Base-by-base conservation (phyloP, 495 filamentous ascomycete genomes). In the Aspergillus wentii region DNA sequence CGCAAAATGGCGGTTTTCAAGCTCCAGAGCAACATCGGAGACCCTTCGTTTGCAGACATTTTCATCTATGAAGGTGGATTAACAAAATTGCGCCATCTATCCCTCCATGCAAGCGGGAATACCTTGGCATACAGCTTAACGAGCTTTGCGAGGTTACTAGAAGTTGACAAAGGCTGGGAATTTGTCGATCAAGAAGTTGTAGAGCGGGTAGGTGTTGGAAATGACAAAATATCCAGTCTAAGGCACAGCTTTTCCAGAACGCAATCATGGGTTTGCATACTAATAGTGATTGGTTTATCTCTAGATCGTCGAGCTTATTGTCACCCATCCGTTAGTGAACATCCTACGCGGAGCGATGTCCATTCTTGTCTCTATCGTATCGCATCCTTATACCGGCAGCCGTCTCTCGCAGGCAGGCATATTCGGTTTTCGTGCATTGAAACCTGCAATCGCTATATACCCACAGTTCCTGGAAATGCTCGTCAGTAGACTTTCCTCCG, bases 1-100 rank as follows among this genome's bases (percentile, higher is more conserved):
- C 87, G 92, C 49, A 99, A 99, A 70, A 96, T 95, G 88, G 92
- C 92, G 9, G 94, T 89, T 41, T 99, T 99, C 76, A 95, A 94
- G 63, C 79, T 99, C 26, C 92, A 99, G 62, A 75, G 79, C 27
- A 86, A 82, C 43, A 95, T 99, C 54, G 88, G 87, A 51, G 94
- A 99, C 58, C 92, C 92, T 3, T 87, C 88, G 33, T 97, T 99
- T 57, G 94, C 92, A 29, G 94, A 97, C 58, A 75, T 91, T 40
- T 99, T 97, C 68, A 95, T 97, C 16, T 75, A 80, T 10, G 85
- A 88, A 42, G 94, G 89, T 30, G 92, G 92, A 6, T 65, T 96
- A 31, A 72, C 76, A 41, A 82, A 87, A 43, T 68, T 99, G 43
- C 78, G 88, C 19, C 80, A 86, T 40, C 69, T 97, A 30, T 84